A percentile compares a stretch with the other conserved stretches of the same genome.
phyloP scores from a whole-genome alignment of 2,329 filamentous ascomycete genomes.

The Alternaria conjuncta region DNA sequence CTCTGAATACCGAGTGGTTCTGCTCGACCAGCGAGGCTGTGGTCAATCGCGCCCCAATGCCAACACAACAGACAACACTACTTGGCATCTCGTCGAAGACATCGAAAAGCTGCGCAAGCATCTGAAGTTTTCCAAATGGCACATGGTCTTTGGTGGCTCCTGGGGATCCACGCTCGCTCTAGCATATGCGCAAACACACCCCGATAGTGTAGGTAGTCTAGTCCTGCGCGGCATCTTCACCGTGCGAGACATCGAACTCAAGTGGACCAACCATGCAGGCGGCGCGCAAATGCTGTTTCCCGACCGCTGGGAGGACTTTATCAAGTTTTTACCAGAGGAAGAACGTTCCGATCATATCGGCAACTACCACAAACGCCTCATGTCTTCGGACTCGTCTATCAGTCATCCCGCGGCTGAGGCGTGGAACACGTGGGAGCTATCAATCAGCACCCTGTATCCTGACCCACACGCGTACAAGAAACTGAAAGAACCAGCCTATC shows the following conservation, averaged over 20 bases:
- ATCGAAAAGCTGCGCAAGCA: conserved; percentile 54
- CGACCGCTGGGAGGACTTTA: conserved; percentile 48
- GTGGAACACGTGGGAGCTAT: conserved; percentile 48
- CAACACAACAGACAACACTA: conserved; percentile 54
- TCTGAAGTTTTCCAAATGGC: conserved; percentile 53
- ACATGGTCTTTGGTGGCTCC: conserved; percentile 56
- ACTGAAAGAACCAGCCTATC: conserved; percentile 41
- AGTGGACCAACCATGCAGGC: conserved; percentile 41
- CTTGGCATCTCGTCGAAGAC: conserved; percentile 54
- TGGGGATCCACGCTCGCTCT: conserved; percentile 57
- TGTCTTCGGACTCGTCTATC: conserved; percentile 37
- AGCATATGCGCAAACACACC: conserved; percentile 54
- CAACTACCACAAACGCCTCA: conserved; percentile 52
- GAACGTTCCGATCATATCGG: conserved; percentile 47
- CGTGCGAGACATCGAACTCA: conserved; percentile 45
- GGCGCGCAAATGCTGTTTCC: conserved; percentile 48
- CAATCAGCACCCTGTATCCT: conserved; percentile 42
- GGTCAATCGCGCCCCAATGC: conserved; percentile 54
- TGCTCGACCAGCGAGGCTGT: conserved; percentile 57
- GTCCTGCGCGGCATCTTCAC: conserved; percentile 55
- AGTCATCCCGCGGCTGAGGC: conserved; percentile 42
- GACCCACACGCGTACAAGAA: conserved; percentile 5
- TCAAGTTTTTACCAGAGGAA: conserved; percentile 45
- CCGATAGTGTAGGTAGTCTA: conserved; percentile 47
- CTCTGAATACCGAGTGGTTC: conserved; percentile 52